Percentiles rank a stretch among this genome's conserved stretches.
phyloP scores from a whole-genome alignment of 805 yeast species.

The Barnettozyma salicaria region DNA sequence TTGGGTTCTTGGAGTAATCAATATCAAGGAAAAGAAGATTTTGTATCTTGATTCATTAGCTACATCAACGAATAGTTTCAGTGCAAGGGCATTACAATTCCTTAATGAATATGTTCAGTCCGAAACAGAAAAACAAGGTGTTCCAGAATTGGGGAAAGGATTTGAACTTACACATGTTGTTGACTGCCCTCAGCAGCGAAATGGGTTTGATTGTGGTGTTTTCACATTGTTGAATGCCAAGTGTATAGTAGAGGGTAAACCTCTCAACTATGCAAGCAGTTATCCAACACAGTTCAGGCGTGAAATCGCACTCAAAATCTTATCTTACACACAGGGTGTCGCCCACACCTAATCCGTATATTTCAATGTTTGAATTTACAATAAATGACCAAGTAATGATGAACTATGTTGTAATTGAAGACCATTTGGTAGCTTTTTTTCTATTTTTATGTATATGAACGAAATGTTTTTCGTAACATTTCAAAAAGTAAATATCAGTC shows the following conservation, averaged over 20 bases:
- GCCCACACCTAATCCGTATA: too few relatives aligned
- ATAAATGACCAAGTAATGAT: too few relatives aligned
- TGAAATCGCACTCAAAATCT: slow-evolving; percentile 28
- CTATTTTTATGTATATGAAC: too few relatives aligned
- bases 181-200: slow-evolving; percentile 76
- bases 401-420: too few relatives aligned
- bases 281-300: slow-evolving; percentile 68
- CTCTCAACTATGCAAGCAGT: slow-evolving; percentile 50
- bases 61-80: slow-evolving; percentile 32
- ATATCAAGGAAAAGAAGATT: slow-evolving; percentile 53
- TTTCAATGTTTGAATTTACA: too few relatives aligned
- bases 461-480: too few relatives aligned
- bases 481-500: too few relatives aligned
- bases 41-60: slow-evolving; percentile 74
- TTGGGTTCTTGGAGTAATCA: slow-evolving; percentile 85
- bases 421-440: too few relatives aligned
- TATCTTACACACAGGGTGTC: slow-evolving; percentile 8
- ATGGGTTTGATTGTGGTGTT: slow-evolving; percentile 94
- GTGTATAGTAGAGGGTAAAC: slow-evolving; percentile 45
- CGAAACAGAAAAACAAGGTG: slow-evolving; percentile 53
- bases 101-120: slow-evolving; percentile 57
- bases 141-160: slow-evolving; percentile 28
- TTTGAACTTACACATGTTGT: slow-evolving; percentile 27
- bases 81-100: slow-evolving; percentile 35
- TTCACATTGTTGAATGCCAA: slow-evolving; percentile 78